Evolutionary conservation across 2,329 filamentous ascomycete genomes (phyloP), one percentile per base, ranked within the genome.

Genomic region (Ramularia collo-cygni): DNA sequence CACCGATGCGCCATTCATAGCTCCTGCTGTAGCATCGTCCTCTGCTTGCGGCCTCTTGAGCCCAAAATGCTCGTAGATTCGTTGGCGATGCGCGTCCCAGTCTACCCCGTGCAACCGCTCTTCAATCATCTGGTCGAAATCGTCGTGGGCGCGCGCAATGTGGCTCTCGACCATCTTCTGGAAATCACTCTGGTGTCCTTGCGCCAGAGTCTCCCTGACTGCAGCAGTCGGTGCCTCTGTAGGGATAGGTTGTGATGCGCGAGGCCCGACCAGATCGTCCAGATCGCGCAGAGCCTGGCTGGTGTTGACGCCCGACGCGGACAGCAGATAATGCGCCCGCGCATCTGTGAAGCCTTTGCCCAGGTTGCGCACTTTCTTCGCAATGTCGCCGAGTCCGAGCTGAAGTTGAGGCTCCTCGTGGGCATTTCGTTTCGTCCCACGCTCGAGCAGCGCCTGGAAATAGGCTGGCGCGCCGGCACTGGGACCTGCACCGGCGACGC

Each of bases 61-160:
- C 10, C 92, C 92, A 62, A 98, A 96, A 64, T 98, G 92, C 57
- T 95, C 81, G 64, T 95, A 96, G 49, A 98, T 95, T 51, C 81
- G 81, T 63, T 85, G 86, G 47, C 90, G 82, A 67, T 96, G 90
- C 12, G 84, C 82, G 54, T 95, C 89, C 89, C 92, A 96, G 62
- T 96, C 88, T 70, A 94, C 82, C 15, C 52, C 57, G 19, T 88
- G 86, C 35, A 96, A 81, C 58, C 94, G 93, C 55, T 95, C 89
- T 61, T 96, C 89, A 40, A 98, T 72, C 61, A 95, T 96, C 45
- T 78, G 76, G 61, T 98, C 89, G 60, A 98, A 96, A 58, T 96
- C 92, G 40, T 81, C 79, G 44, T 90, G 82, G 3, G 89, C 92
- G 56, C 89, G 80, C 56, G 90, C 83, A 46, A 96, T 44, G 15